Conservation (phyloP, 371 early-diverging fungal species). For the Mortierella sp. region DNA sequence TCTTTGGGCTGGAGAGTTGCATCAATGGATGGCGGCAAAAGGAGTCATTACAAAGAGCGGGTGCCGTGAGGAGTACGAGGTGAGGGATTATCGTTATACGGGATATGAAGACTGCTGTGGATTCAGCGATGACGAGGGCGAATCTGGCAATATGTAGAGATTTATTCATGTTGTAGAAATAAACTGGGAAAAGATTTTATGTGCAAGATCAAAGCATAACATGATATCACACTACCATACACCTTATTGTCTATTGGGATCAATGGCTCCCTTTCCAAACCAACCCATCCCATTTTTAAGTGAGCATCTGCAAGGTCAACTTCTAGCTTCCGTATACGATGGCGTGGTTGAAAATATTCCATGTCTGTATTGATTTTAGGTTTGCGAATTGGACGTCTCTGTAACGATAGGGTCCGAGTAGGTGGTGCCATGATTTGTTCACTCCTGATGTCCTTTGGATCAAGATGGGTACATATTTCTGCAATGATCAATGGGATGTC, state of each 20-base stretch:
- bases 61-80: neutral
- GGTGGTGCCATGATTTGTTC: neutral
- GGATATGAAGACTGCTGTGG: conserved; percentile 2
- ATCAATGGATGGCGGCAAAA: neutral
- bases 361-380: conserved; percentile 10
- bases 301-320: conserved; percentile 26
- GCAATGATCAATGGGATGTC: conserved; percentile 22
- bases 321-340: conserved; percentile 3
- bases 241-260: neutral
- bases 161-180: too few species aligned
- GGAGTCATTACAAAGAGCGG: neutral
- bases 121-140: neutral
- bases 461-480: conserved; percentile 13
- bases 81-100: neutral
- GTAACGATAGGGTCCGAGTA: conserved; percentile 10
- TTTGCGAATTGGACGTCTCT: conserved; percentile 5
- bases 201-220: neutral
- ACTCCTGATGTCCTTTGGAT: conserved; percentile 8
- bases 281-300: conserved; percentile 1
- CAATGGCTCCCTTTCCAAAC: conserved; percentile 3
- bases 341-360: conserved; percentile 16
- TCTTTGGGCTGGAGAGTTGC: neutral
- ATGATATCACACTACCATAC: too few species aligned
- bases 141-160: too few species aligned
- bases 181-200: too few species aligned